These are phyloP conservation scores for Stephanodiscus minutulus DNA, from an alignment of 108 stramenopile species.

Conservation along the genomic window DNA sequence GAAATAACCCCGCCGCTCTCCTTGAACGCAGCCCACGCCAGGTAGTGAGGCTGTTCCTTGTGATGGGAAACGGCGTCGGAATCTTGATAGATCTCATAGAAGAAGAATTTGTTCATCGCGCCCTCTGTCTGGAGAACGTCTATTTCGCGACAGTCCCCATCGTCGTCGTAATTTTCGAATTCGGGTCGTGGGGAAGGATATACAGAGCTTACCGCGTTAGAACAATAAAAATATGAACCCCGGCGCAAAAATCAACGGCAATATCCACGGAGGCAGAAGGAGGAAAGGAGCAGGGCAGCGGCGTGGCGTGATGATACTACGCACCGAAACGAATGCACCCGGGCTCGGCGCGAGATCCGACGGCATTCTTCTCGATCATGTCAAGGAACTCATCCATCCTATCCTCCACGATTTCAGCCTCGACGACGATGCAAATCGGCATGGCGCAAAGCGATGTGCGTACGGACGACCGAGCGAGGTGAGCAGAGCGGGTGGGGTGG, in stretches of 20 bases:
- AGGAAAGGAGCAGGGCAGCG: not conserved
- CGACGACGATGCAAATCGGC: conserved; percentile 78
- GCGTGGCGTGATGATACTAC: conserved; percentile 14
- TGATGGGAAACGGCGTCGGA: conserved; percentile 74
- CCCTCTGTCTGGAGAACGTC: conserved; percentile 81
- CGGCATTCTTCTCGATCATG: conserved; percentile 83
- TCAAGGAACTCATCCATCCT: conserved; percentile 83
- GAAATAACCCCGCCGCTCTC: conserved; percentile 74
- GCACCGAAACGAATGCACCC: conserved; percentile 84
- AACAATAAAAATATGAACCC: not conserved
- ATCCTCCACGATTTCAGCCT: conserved; percentile 77
- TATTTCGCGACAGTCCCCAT: conserved; percentile 6
- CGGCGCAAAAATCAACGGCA: not conserved
- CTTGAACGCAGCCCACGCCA: conserved; percentile 83
- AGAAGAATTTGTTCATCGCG: conserved; percentile 73
- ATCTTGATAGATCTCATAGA: conserved; percentile 85
- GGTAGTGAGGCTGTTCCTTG: conserved; percentile 81
- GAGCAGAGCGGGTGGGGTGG: conserved; percentile 11
- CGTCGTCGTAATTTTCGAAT: not conserved
- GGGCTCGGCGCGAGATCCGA: conserved; percentile 70
- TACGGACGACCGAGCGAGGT: conserved; percentile 3
- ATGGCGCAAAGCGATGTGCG: conserved; percentile 18
- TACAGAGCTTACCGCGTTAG: not conserved
- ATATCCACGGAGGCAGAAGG: not conserved
- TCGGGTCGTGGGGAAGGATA: not conserved